Evolutionary conservation across 345 rosid species (phyloP), one percentile per base, ranked within the genome.

Genomic region (Populus davidiana): DNA sequence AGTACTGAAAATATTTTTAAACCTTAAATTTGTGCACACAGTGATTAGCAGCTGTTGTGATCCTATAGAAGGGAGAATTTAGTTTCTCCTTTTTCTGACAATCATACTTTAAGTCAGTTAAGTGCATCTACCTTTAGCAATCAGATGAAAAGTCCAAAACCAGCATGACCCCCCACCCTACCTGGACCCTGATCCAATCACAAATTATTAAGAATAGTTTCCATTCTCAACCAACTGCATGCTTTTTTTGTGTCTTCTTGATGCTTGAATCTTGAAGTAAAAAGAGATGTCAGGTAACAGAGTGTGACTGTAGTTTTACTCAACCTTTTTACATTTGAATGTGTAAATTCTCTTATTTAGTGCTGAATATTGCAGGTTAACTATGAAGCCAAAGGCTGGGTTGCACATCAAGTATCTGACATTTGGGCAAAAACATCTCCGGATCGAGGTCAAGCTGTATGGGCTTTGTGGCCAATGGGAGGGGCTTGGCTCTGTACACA

Each of bases 391-490:
- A 85, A 86, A 35, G 99, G 98, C 67, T 96, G 99, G 99, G 93
- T 92, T 77, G 91, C 82, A 70, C 98, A 96, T 89, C 97, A 92
- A 81, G 89, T 87, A 69, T 80, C 94, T 69, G 99, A 96, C 79
- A 78, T 96, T 76, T 96, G 99, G 99, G 97, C 97, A 33, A 96
- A 91, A 85, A 85, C 98, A 75, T 96, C 99, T 29, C 90, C 91
- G 16, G 91, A 87, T 87, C 75, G 72, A 67, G 97, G 99, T 65
- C 73, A 90, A 17, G 97, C 88, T 74, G 83, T 82, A 50, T 96
- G 93, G 94, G 93, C 94, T 21, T 72, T 96, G 33, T 96, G 99
- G 99, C 98, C 96, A 27, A 96, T 96, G 98, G 99, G 99, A 62
- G 99, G 99, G 72, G 92, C 98, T 35, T 96, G 99, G 98, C 96